Base-by-base conservation (phyloP, 306 rosid genomes). In the Prinsepia uniflora region DNA sequence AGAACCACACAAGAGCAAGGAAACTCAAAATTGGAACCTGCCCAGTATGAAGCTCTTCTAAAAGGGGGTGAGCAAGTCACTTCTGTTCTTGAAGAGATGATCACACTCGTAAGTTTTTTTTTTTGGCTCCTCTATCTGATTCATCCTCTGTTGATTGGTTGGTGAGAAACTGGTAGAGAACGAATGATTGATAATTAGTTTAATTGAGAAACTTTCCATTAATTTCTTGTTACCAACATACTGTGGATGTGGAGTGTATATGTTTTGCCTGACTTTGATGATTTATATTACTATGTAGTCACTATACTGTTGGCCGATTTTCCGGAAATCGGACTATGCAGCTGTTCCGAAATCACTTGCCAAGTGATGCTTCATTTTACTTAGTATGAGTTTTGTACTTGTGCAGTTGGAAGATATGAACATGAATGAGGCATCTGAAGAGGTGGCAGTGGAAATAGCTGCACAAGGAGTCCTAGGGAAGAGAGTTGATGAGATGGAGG, bases 381-480 rank as follows among this genome's bases (percentile, higher is more conserved):
- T 57, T 22, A 43, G 55, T 48, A 15, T 46, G 47, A 47, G 34
- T 65, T 22, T 56, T 57, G n/a, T 72, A 36, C 43, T 14, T 48
- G 19, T 58, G 36, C 81, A 93, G 98, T 85, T 90, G 87, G 92
- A 90, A 76, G 98, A 93, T 69, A 87, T 82, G 92, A 79, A 83
- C 39, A 87, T 84, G 89, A 92, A 93, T 41, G 98, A 90, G 66
- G 90, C 88, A 61, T 93, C 96, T 70, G 98, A 93, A 72, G 96
- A 85, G 66, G 90, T 93, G 65, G 98, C 98, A 6, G 93, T 93
- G 76, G 94, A 93, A 82, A 78, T 93, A 81, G 98, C 97, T 70
- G 98, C 98, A 3, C 98, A 93, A 76, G 98, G 98, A 70, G 94
- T 93, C 56, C 86, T 93, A 61, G 96, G 98, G 64, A 93, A 88